Evolutionary conservation across 768 basidiomycete species (phyloP).

Genomic region (Russula virescens): DNA sequence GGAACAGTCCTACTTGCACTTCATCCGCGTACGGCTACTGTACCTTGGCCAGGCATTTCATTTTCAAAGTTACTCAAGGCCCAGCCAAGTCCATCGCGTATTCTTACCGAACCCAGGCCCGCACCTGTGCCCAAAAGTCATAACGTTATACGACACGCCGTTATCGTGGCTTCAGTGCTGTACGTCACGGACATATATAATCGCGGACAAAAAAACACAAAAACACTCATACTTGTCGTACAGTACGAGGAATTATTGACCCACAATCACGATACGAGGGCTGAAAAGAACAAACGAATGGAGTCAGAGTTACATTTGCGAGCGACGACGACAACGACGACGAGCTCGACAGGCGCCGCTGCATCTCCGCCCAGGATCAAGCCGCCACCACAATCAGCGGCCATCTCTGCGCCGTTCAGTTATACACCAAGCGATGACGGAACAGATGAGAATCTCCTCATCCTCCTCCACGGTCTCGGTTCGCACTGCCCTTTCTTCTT

Average conservation of each 20-base stretch:
- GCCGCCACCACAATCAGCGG: constrained; percentile 40
- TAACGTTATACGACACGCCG: too few relatives aligned
- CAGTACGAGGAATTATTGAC: too few relatives aligned
- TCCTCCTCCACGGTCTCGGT: constrained; percentile 87
- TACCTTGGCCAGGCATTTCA: background rate
- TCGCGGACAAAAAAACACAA: background rate
- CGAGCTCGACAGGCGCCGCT: background rate
- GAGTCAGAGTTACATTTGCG: constrained; percentile 16
- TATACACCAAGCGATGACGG: constrained; percentile 77
- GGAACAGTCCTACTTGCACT: too few relatives aligned
- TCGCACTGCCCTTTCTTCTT: constrained; percentile 24
- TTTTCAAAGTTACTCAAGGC: too few relatives aligned
- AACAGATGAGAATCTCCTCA: constrained; percentile 77
- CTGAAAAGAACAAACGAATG: constrained; percentile 3
- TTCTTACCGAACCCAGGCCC: too few relatives aligned
- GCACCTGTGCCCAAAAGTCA: too few relatives aligned
- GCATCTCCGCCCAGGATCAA: constrained; percentile 34
- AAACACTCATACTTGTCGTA: background rate
- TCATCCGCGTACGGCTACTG: too few relatives aligned
- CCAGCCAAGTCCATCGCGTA: too few relatives aligned
- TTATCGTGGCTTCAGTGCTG: background rate
- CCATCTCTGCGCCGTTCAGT: constrained; percentile 51
- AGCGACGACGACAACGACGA: background rate
- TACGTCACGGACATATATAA: background rate
- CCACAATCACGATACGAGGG: too few relatives aligned